Base-by-base conservation (phyloP, 495 filamentous ascomycete species). In the Staphylotrichum tortipilum region DNA sequence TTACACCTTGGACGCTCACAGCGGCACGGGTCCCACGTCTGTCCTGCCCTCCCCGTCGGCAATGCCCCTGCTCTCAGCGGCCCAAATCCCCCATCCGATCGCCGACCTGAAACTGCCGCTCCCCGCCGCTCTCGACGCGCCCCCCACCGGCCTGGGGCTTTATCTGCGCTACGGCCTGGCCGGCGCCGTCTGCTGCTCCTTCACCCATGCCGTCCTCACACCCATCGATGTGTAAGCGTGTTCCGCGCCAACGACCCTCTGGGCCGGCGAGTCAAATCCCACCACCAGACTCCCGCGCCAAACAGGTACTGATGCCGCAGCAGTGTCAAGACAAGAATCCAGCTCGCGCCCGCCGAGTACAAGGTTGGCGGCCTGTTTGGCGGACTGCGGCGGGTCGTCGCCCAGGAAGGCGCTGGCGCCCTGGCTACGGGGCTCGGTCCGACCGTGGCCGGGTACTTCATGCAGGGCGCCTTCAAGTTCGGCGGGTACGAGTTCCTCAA, bases 211-310 rank as follows among this genome's bases (percentile, higher is more conserved):
- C 59, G 78, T 75, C 64, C 76, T 88, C 58, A 89, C 86, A 48
- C 87, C 87, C 54, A 83, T 90, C 57, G 86, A 92, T 74, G 87
- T 90, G 86, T 90, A 85, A 79, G 86, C 26, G 4, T 78, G 47
- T 49, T 51, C n/a, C n/a, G 34, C 34, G 18, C 18, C 34, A n/a
- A 36, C 34, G 34, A 36, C 34, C 34, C 34, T 36, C 18, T 36
- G 34, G 34, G 34, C 34, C n/a, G 34, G 34, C 34, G 34, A 36
- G 34, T 36, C 34, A 36, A 36, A 36, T 31, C 36, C 50, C 41
- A 38, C 23, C 42, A 34, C 26, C 35, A 38, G n/a, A n/a, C n/a
- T 43, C n/a, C 36, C 22, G 22, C 36, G 17, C 26, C 18, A 24
- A 22, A 21, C 9, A 28, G 26, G 26, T 28, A 28, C 36, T 14